Percentiles rank a stretch among this genome's conserved stretches.
Evolutionary conservation across 2,329 filamentous ascomycete genomes (phyloP).

Genomic region (Xylariaceae sp.): DNA sequence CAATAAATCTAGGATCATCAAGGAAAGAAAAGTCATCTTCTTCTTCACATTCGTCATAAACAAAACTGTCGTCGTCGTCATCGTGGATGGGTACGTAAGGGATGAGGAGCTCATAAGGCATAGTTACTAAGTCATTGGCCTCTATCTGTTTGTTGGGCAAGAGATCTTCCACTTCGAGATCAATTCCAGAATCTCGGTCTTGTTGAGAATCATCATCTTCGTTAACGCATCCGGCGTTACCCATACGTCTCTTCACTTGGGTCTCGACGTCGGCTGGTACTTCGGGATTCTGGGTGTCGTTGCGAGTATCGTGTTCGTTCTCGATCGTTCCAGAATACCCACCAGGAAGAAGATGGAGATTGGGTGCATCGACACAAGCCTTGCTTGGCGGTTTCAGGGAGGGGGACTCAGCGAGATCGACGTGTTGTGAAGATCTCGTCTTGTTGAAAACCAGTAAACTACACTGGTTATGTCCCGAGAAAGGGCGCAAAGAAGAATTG

Average conservation of each 20-base stretch:
- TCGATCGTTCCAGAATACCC: conserved; percentile 37
- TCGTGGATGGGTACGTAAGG: conserved; percentile 55
- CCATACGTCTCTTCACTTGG: conserved; percentile 6
- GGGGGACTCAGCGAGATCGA: conserved; percentile 34
- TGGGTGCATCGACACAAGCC: conserved; percentile 28
- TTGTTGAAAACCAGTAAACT: conserved; percentile 32
- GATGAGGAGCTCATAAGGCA: conserved; percentile 34
- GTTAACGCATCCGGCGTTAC: conserved; percentile 6
- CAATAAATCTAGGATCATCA: conserved; percentile 58
- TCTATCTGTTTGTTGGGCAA: conserved; percentile 14
- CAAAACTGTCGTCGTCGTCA: conserved; percentile 58
- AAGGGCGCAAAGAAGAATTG: conserved; percentile 38
- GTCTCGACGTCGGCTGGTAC: conserved; percentile 12
- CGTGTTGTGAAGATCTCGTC: conserved; percentile 39
- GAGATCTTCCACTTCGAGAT: conserved; percentile 22
- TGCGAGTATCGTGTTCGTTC: conserved; percentile 34
- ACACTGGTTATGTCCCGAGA: conserved; percentile 29
- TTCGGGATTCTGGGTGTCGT: conserved; percentile 26
- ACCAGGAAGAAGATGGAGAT: conserved; percentile 44
- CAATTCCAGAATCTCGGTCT: conserved; percentile 17
- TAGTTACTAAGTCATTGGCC: conserved; percentile 27
- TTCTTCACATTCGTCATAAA: conserved; percentile 59
- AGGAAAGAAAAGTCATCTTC: conserved; percentile 48
- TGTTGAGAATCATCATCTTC: conserved; percentile 5
- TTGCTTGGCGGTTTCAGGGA: conserved; percentile 34